phyloP scores from a whole-genome alignment of 1,139 yeast genomes.

The Yamadazyma aaseri region DNA sequence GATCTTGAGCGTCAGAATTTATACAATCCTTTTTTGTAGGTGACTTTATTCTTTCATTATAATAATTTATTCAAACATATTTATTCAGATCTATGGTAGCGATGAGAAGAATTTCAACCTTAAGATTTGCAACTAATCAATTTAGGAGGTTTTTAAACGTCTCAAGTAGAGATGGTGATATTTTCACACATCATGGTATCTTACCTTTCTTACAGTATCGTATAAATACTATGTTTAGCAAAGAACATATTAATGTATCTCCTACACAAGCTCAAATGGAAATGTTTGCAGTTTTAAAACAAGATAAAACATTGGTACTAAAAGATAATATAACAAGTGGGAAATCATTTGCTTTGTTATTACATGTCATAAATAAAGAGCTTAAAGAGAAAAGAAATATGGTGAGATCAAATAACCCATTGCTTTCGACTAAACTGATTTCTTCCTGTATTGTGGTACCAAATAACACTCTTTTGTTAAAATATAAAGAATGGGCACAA shows the following conservation, averaged over 20 bases:
- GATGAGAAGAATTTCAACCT: no score
- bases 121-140: no score
- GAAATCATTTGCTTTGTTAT: conserved; percentile 24
- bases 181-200: conserved; percentile 25
- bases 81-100: no score
- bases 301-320: conserved; percentile 18
- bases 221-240: conserved; percentile 18
- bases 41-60: no score
- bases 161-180: conserved; percentile 7
- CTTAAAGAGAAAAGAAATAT: conserved; percentile 4
- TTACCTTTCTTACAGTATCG: conserved; percentile 29
- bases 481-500: conserved; percentile 17
- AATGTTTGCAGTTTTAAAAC: conserved; percentile 18
- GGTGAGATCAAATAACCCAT: no score
- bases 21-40: no score
- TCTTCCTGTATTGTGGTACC: conserved; percentile 26
- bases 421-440: no score
- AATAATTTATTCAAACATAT: no score
- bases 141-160: neutral
- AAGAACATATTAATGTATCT: conserved; percentile 13
- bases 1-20: no score
- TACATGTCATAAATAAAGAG: conserved; percentile 23
- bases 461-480: conserved; percentile 22
- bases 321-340: conserved; percentile 21
- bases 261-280: conserved; percentile 28